A percentile compares a stretch with the other conserved stretches of the same genome.
These are phyloP conservation scores for Podospora fimiseda DNA, from an alignment of 495 filamentous ascomycete species.

Conservation along the genomic window DNA sequence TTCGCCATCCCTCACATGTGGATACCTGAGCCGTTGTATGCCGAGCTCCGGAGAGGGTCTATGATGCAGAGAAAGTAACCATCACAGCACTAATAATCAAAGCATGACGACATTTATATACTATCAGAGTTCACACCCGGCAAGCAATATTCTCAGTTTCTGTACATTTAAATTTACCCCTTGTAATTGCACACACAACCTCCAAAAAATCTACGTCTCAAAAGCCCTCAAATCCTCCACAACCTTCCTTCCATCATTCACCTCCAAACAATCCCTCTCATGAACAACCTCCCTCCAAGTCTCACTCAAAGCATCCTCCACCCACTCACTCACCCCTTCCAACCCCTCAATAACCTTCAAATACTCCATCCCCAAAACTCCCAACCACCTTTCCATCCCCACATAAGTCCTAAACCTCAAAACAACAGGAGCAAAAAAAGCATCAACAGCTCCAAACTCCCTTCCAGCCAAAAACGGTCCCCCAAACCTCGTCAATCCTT, in stretches of 20 bases:
- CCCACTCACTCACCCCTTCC: constrained; percentile 24
- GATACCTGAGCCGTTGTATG: not conserved
- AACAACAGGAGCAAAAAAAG: constrained; percentile 38
- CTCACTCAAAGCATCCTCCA: constrained; percentile 6
- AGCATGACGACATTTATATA: too few relatives aligned
- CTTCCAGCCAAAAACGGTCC: constrained; percentile 35
- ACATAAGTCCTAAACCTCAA: constrained; percentile 26
- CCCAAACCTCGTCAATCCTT: constrained; percentile 31
- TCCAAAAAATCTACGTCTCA: not conserved
- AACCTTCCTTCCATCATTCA: constrained; percentile 7
- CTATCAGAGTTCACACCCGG: too few relatives aligned
- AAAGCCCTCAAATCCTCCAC: constrained; percentile 12
- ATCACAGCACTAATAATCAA: too few relatives aligned
- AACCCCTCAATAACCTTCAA: constrained; percentile 13
- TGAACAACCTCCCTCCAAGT: constrained; percentile 8
- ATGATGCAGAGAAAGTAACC: too few relatives aligned
- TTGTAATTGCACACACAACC: too few relatives aligned
- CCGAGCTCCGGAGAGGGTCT: not conserved
- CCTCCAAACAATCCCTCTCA: constrained; percentile 9
- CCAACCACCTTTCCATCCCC: constrained; percentile 10
- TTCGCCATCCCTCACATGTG: not conserved
- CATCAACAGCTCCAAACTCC: constrained; percentile 35
- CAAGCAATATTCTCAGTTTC: too few relatives aligned
- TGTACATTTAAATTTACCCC: too few relatives aligned
- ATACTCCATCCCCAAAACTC: constrained; percentile 19